These are phyloP conservation scores for Exophiala alcalophila DNA, from an alignment of 2,329 filamentous ascomycete genomes.

Conservation along the genomic window DNA sequence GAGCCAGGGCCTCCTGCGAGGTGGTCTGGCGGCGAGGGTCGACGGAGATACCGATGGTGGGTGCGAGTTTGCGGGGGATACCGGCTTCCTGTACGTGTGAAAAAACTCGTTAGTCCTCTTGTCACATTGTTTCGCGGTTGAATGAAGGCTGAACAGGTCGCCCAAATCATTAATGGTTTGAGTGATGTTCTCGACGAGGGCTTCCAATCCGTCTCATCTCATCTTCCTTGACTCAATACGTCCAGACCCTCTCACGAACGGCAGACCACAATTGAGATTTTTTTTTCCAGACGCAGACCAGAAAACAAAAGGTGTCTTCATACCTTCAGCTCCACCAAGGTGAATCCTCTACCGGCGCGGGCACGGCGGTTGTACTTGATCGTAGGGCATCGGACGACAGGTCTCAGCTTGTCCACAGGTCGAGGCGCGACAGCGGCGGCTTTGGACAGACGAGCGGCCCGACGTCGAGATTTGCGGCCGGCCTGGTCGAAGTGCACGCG, in stretches of 20 bases:
- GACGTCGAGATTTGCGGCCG: conserved; percentile 91
- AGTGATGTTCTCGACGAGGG: not conserved
- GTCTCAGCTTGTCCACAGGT: conserved; percentile 94
- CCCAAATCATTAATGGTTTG: not conserved
- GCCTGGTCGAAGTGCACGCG: conserved; percentile 99
- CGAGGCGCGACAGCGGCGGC: conserved; percentile 92
- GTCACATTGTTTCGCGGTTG: not conserved
- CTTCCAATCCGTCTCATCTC: not conserved
- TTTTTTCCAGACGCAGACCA: too few relatives aligned
- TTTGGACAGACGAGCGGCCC: conserved; percentile 89
- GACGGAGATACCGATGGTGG: conserved; percentile 95
- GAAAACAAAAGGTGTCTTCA: conserved; percentile 26
- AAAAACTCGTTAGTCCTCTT: conserved; percentile 13
- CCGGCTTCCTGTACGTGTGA: conserved; percentile 70
- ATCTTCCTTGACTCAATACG: not conserved
- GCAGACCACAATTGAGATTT: too few relatives aligned
- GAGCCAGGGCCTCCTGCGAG: conserved; percentile 87
- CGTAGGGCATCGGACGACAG: conserved; percentile 94
- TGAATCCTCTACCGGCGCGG: conserved; percentile 95
- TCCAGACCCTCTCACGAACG: not conserved
- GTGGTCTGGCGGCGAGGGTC: conserved; percentile 96
- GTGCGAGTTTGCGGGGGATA: conserved; percentile 88
- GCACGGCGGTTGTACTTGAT: conserved; percentile 99
- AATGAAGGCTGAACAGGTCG: not conserved
- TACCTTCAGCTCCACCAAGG: conserved; percentile 97